These are phyloP conservation scores for Silybum marianum DNA, from an alignment of 129 eudicot genomes.

Conservation along the genomic window DNA sequence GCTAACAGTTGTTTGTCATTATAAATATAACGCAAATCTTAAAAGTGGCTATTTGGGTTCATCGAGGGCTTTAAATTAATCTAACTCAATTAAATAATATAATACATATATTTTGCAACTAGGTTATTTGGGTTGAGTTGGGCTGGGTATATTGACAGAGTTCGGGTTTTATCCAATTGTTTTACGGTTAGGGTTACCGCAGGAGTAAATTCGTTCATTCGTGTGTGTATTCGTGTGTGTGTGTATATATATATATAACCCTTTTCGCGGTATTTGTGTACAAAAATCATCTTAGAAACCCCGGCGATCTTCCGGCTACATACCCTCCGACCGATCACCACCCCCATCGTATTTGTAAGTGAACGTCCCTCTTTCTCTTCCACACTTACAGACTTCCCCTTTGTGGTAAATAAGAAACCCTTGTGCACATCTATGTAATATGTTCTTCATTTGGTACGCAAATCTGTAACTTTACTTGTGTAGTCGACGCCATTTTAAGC, in stretches of 20 bases:
- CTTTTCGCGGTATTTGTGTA: neutral
- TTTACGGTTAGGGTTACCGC: neutral
- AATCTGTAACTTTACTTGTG: neutral
- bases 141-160: no score
- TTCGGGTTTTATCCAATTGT: no score
- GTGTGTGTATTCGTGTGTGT: no score
- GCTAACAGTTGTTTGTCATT: no score
- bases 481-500: neutral
- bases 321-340: conserved; percentile 9
- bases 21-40: no score
- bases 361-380: neutral
- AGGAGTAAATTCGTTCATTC: neutral
- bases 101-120: no score
- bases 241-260: no score
- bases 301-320: conserved; percentile 12
- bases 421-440: neutral
- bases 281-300: conserved; percentile 1
- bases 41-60: no score
- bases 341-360: conserved; percentile 1
- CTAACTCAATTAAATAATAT: no score
- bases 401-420: neutral
- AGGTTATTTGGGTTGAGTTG: no score
- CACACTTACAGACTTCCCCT: neutral
- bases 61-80: no score
- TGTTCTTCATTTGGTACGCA: neutral